Conservation (phyloP, 768 basidiomycete species). For the Sistotremastrum niveocremeum region DNA sequence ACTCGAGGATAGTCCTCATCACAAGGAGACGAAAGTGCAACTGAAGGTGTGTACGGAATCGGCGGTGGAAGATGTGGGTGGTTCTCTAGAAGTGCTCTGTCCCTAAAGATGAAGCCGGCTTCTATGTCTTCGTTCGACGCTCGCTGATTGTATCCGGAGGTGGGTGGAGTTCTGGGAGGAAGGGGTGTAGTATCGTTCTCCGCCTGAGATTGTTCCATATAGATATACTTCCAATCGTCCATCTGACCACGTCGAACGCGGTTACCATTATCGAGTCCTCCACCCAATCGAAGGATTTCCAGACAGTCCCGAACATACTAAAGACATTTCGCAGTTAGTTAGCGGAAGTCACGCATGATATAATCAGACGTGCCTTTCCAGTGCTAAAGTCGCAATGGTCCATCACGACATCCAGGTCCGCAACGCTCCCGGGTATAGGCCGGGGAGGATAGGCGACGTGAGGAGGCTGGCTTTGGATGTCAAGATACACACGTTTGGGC, state of each 20-base stretch:
- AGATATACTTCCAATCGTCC: conserved; percentile 84
- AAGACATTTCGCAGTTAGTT: conserved; percentile 4
- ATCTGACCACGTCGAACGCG: conserved; percentile 60
- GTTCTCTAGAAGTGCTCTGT: not conserved
- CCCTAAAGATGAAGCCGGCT: not conserved
- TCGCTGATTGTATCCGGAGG: not conserved
- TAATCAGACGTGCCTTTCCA: conserved; percentile 39
- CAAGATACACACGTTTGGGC: conserved; percentile 63
- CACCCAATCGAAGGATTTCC: conserved; percentile 85
- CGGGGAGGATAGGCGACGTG: conserved; percentile 76
- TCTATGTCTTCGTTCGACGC: not conserved
- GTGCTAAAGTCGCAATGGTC: conserved; percentile 85
- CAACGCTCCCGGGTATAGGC: conserved; percentile 69
- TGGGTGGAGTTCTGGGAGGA: conserved; percentile 14
- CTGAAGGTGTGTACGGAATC: conserved; percentile 40
- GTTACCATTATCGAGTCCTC: conserved; percentile 71
- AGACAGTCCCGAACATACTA: conserved; percentile 97
- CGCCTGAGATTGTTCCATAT: conserved; percentile 43
- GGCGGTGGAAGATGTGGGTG: conserved; percentile 29
- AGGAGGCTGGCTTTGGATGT: conserved; percentile 46
- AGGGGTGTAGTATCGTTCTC: conserved; percentile 24
- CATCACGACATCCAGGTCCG: conserved; percentile 86
- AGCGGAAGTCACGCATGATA: not conserved
- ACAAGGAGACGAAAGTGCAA: conserved; percentile 49
- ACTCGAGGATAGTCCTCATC: conserved; percentile 75